These are phyloP conservation scores for Boletus subluridellus DNA, from an alignment of 1,284 basidiomycete species.

Conservation along the genomic window DNA sequence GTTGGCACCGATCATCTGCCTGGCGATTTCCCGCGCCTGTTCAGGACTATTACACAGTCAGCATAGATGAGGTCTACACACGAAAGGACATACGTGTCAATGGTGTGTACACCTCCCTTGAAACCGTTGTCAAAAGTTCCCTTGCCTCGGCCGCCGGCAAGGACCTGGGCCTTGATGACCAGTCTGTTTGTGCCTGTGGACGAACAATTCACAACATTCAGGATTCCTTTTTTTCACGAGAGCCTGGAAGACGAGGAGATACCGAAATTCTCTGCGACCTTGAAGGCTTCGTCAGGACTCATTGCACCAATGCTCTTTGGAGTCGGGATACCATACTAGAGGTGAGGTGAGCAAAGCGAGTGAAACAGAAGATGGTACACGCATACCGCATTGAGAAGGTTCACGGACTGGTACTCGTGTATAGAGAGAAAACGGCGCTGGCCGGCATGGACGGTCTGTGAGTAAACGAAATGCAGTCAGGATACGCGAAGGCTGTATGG, in stretches of 20 bases:
- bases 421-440: slow-evolving; percentile 95
- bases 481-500: not conserved
- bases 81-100: slow-evolving; percentile 66
- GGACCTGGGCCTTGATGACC: slow-evolving; percentile 98
- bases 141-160: slow-evolving; percentile 98
- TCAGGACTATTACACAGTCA: slow-evolving; percentile 58
- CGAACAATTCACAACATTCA: not conserved
- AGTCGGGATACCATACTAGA: slow-evolving; percentile 93
- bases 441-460: slow-evolving; percentile 62
- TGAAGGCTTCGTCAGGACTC: slow-evolving; percentile 85
- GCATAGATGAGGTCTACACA: not conserved
- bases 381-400: slow-evolving; percentile 84
- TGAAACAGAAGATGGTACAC: slow-evolving; percentile 24
- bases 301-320: slow-evolving; percentile 89
- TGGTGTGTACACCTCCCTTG: slow-evolving; percentile 96
- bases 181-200: slow-evolving; percentile 62
- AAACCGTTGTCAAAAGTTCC: slow-evolving; percentile 96
- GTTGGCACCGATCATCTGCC: slow-evolving; percentile 92
- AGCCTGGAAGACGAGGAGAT: slow-evolving; percentile 17
- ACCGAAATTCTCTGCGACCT: slow-evolving; percentile 89
- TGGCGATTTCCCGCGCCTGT: slow-evolving; percentile 84
- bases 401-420: slow-evolving; percentile 98
- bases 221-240: not conserved
- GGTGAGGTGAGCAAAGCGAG: not conserved
- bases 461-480: not conserved